phyloP scores from a whole-genome alignment of 257 asterid genomes.

The Knoxia roxburghii region DNA sequence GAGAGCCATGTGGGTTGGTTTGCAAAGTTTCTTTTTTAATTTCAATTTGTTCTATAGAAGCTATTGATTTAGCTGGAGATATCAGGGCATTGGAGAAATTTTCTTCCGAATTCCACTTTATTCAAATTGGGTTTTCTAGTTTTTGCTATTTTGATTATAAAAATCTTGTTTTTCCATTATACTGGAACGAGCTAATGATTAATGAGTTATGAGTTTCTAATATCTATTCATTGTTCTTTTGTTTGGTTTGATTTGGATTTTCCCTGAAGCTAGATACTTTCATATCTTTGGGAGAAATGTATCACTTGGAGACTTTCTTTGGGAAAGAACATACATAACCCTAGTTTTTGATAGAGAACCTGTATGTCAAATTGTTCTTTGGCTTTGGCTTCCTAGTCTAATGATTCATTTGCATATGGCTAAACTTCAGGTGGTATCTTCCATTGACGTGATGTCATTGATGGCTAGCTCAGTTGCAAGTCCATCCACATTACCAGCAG shows the following conservation, averaged over 20 bases:
- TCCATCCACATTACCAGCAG: conserved; percentile 28
- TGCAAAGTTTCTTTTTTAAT: background rate
- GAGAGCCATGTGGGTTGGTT: too few relatives aligned
- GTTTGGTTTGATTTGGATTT: background rate
- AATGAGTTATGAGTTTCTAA: background rate
- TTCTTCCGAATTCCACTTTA: background rate
- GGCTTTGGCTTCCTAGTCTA: background rate
- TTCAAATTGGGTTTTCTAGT: background rate
- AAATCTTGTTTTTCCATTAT: background rate
- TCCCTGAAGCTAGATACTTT: background rate
- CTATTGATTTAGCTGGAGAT: background rate
- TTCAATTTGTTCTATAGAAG: background rate
- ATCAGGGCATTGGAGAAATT: background rate
- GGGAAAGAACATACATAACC: background rate
- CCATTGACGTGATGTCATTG: conserved; percentile 28
- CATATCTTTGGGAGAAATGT: background rate
- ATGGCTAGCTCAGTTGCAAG: conserved; percentile 28
- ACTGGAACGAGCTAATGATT: background rate
- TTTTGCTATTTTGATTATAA: background rate
- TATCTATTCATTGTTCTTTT: background rate
- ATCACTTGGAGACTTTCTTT: background rate
- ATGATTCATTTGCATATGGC: background rate
- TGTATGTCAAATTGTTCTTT: background rate
- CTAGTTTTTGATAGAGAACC: background rate
- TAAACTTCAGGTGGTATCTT: conserved; percentile 12